Evolutionary conservation across 2,329 filamentous ascomycete genomes (phyloP).

Genomic region (Fusarium papillatum): DNA sequence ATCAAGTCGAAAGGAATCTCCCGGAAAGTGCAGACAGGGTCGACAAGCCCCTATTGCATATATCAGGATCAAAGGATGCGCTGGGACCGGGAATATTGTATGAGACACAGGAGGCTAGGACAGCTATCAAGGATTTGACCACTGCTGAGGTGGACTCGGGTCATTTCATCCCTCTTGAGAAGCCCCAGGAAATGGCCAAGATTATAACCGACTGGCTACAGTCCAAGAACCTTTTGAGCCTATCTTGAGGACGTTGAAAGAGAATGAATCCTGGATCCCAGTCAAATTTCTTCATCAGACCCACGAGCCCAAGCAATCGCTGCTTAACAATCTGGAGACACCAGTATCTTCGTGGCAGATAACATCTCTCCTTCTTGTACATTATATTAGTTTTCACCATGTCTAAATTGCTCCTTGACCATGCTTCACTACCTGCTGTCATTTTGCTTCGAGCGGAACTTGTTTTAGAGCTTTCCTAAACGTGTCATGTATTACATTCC

Average conservation of each 20-base stretch:
- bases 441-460: fast-evolving
- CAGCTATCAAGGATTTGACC: not conserved
- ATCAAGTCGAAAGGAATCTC: not conserved
- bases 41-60: not conserved
- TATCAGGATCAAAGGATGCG: not conserved
- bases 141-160: not conserved
- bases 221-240: not conserved
- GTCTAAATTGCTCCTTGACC: fast-evolving
- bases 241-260: not conserved
- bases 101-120: not conserved
- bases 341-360: not conserved
- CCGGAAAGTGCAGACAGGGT: not conserved
- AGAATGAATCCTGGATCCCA: not conserved
- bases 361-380: not conserved
- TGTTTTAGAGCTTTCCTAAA: not conserved
- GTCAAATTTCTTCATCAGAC: not conserved
- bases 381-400: not conserved
- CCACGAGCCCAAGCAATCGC: not conserved
- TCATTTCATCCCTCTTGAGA: not conserved
- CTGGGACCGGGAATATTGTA: not conserved
- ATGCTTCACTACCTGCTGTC: no score
- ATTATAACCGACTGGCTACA: not conserved
- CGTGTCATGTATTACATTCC: not conserved
- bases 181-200: not conserved
- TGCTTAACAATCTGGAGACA: not conserved